Percentiles rank a stretch among this genome's conserved stretches.
These are phyloP conservation scores for Xylariales sp. DNA, from an alignment of 2,329 filamentous ascomycete species.

Conservation along the genomic window DNA sequence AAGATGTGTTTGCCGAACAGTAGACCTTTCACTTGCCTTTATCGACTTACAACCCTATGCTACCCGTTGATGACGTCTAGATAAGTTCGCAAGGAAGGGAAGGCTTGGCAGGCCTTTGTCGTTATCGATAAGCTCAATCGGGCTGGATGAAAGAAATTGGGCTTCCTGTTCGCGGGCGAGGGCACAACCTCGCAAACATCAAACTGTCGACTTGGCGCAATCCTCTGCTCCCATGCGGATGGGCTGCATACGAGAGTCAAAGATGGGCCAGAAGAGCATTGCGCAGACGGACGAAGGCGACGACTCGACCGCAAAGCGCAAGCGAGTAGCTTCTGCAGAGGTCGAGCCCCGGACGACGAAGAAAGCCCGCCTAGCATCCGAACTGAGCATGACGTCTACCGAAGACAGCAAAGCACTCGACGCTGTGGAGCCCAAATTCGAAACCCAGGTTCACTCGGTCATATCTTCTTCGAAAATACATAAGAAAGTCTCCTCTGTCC, in stretches of 20 bases:
- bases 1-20: no score
- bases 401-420: slow-evolving; percentile 39
- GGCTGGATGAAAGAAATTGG: not conserved
- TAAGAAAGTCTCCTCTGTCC: slow-evolving; percentile 44
- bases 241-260: no score
- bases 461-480: slow-evolving; percentile 57
- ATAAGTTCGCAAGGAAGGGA: no score
- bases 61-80: no score
- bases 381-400: slow-evolving; percentile 23
- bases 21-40: no score
- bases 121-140: not conserved
- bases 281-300: not conserved
- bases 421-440: slow-evolving; percentile 39
- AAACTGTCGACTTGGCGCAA: not conserved
- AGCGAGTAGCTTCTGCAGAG: slow-evolving; percentile 18
- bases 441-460: slow-evolving; percentile 48
- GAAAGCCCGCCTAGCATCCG: slow-evolving; percentile 18
- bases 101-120: no score
- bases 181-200: not conserved
- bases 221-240: slow-evolving; percentile 12
- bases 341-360: slow-evolving; percentile 15
- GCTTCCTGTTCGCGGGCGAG: no score
- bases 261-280: not conserved
- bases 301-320: slow-evolving; percentile 19
- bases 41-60: no score